Conservation (phyloP, 2,329 filamentous ascomycete species). For the Rachicladosporium sp. region DNA sequence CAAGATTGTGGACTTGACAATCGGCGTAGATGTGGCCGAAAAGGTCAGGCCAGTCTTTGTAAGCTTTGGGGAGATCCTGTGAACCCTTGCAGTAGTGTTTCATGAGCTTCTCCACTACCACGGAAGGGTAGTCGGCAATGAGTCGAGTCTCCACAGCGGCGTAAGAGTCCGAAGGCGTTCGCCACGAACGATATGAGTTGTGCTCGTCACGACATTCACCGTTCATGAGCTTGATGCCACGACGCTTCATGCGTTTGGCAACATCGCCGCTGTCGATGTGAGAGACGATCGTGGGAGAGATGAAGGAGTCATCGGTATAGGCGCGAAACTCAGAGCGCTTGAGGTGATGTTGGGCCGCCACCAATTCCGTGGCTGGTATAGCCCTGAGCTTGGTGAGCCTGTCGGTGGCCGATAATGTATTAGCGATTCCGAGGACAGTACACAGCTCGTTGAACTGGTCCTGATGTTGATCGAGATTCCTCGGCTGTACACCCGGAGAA, state of each 20-base stretch:
- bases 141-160: conserved; percentile 34
- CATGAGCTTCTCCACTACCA: conserved; percentile 33
- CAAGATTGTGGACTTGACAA: conserved; percentile 44
- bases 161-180: conserved; percentile 33
- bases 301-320: conserved; percentile 38
- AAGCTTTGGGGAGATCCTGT: conserved; percentile 25
- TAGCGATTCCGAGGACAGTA: conserved; percentile 32
- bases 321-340: conserved; percentile 43
- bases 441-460: conserved; percentile 39
- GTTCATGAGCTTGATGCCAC: conserved; percentile 38
- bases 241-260: conserved; percentile 30
- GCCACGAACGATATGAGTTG: conserved; percentile 38
- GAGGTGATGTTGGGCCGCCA: conserved; percentile 32
- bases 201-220: conserved; percentile 45
- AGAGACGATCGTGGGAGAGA: conserved; percentile 30
- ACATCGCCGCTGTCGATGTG: conserved; percentile 39
- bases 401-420: conserved; percentile 25
- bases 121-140: conserved; percentile 39
- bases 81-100: conserved; percentile 31
- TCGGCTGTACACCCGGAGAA: conserved; percentile 42
- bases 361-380: conserved; percentile 26
- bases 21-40: conserved; percentile 45
- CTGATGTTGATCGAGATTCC: conserved; percentile 34
- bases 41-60: conserved; percentile 36
- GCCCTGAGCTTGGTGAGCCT: conserved; percentile 36